Base-by-base conservation (phyloP, 495 filamentous ascomycete genomes). In the Chaetomium fimeti region DNA sequence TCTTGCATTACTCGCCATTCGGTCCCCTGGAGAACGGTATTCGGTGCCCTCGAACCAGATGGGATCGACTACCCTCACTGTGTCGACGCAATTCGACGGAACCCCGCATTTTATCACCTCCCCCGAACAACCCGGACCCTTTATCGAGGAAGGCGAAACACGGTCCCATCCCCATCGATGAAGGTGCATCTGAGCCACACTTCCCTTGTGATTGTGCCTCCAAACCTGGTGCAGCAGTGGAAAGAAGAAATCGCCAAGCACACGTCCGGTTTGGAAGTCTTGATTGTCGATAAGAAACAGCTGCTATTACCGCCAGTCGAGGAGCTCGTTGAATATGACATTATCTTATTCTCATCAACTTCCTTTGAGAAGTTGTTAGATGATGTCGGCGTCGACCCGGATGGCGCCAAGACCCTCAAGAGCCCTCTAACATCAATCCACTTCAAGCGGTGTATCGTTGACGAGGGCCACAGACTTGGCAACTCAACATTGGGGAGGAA, bases 391-490 rank as follows among this genome's bases (percentile, higher is more conserved):
- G 49, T 61, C 15, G 57, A 57, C 25, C 47, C 6, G 25, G 58
- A 8, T 57, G 65, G 32, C 9, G 42, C n/a, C 9, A 64, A 25
- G 12, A 52, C 65, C 36, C 27, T 67, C n/a, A 52, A 66, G 25
- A 69, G 63, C 24, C 85, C 89, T 0, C 75, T 97, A 7, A 85
- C 85, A 47, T 71, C 84, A 20, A 75, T 97, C 13, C 91, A 90
- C 66, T 96, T 91, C 81, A 85, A 96, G 63, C 84, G 93, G 15
- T 84, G 93, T 49, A 92, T 98, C 42, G 87, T 95, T 38, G 93
- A 98, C 61, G 93, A 98, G 81, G 93, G 93, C 1, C 92, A 97
- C 71, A 88, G 84, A 48, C 86, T 96, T 47, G 88, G 89, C 0
- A 83, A 81, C 36, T 75, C 77, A 0, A 79, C 82, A 6, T 74